Percentiles rank a stretch among this genome's conserved stretches.
Evolutionary conservation across 2,329 filamentous ascomycete genomes (phyloP).

Genomic region (Fusarium praegraminearum): DNA sequence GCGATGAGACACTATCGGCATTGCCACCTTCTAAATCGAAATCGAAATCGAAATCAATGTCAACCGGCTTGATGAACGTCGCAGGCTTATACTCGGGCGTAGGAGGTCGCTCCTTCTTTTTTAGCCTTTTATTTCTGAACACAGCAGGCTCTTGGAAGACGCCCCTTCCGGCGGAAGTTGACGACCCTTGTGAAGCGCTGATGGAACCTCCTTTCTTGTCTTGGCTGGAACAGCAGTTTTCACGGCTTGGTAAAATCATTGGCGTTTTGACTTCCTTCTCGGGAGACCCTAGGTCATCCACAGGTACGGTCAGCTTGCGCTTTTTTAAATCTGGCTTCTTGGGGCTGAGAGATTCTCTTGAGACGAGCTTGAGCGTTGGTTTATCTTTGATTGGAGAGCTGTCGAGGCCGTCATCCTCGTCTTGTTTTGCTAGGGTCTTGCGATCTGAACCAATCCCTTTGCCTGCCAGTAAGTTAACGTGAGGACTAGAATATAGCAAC

Average conservation of each 20-base stretch:
- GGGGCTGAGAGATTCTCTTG: constrained; percentile 33
- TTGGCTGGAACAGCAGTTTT: constrained; percentile 30
- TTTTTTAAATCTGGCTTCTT: constrained; percentile 2
- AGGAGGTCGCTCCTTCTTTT: background rate
- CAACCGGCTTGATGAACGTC: constrained; percentile 22
- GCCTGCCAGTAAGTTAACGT: constrained; percentile 19
- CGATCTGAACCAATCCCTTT: background rate
- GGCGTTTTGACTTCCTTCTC: constrained; percentile 15
- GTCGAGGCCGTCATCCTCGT: background rate
- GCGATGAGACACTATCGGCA: constrained; percentile 11
- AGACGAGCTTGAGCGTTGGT: constrained; percentile 19
- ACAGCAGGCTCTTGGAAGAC: background rate
- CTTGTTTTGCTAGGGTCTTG: background rate
- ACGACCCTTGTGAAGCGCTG: constrained; percentile 25
- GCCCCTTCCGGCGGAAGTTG: background rate
- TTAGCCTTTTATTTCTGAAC: background rate
- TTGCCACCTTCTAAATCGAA: background rate
- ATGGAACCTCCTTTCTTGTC: background rate
- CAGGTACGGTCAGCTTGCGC: constrained; percentile 10
- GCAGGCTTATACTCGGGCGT: constrained; percentile 12
- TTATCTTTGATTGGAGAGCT: constrained; percentile 21
- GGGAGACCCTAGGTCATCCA: constrained; percentile 29
- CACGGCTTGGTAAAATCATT: constrained; percentile 10
- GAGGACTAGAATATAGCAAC: background rate
- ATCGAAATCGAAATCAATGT: constrained; percentile 15